Evolutionary conservation across 805 yeast species (phyloP).

Genomic region (Wickerhamiella domercqiae): DNA sequence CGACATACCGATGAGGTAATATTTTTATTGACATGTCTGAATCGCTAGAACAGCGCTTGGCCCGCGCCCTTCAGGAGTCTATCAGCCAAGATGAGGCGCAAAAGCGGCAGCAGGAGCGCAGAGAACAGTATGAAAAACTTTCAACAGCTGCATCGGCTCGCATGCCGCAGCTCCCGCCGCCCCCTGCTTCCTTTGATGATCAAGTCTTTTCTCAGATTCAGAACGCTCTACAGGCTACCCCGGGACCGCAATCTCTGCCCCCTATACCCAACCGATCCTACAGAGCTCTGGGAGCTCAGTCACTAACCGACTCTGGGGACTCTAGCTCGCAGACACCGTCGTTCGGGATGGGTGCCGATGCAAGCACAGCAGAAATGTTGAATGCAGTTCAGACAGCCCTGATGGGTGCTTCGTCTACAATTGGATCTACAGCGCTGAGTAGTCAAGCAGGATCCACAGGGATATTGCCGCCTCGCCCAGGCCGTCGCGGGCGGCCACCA

Average conservation of each 20-base stretch:
- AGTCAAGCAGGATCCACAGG: too few species aligned
- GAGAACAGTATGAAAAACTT: neutral
- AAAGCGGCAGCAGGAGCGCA: neutral
- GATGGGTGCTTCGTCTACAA: conserved; percentile 8
- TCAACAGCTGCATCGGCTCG: neutral
- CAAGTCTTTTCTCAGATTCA: neutral
- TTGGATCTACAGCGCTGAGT: neutral
- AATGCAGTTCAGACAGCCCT: conserved; percentile 20
- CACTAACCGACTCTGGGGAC: too few species aligned
- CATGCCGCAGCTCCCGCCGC: neutral
- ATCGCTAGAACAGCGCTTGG: conserved; percentile 17
- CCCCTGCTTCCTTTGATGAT: neutral
- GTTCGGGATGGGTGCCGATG: conserved; percentile 9
- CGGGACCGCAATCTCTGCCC: too few species aligned
- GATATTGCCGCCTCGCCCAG: neutral
- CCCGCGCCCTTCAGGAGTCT: conserved; percentile 14
- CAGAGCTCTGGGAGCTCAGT: too few species aligned
- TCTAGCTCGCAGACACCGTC: too few species aligned
- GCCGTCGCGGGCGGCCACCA: neutral
- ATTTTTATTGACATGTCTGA: too few species aligned
- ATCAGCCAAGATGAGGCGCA: conserved; percentile 11
- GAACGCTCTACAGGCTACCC: too few species aligned
- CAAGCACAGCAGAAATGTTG: conserved; percentile 18
- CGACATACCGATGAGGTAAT: too few species aligned
- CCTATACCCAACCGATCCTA: too few species aligned